Conservation (phyloP, 2,329 filamentous ascomycete genomes). For the Arthrobotrys musiformis region DNA sequence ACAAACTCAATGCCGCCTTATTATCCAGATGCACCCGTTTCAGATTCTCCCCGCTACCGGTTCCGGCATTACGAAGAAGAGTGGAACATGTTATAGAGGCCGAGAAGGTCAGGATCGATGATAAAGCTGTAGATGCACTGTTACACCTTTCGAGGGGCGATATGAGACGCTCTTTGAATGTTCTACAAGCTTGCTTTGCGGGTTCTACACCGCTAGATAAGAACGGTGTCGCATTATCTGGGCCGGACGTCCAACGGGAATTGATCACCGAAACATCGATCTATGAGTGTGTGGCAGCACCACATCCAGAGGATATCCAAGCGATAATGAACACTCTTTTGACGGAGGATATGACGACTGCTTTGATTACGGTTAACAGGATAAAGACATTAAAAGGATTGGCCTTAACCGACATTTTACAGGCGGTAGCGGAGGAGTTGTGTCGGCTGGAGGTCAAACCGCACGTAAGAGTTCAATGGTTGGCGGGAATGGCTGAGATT, state of each 20-base stretch:
- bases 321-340: constrained; percentile 86
- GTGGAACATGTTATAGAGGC: constrained; percentile 91
- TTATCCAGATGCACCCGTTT: constrained; percentile 94
- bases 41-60: constrained; percentile 91
- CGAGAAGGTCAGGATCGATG: constrained; percentile 83
- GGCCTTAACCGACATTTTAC: constrained; percentile 92
- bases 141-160: constrained; percentile 92
- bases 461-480: constrained; percentile 88
- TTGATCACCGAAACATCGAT: constrained; percentile 91
- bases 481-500: constrained; percentile 89
- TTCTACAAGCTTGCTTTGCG: constrained; percentile 94
- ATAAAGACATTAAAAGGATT: constrained; percentile 87
- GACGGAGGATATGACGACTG: constrained; percentile 88
- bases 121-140: constrained; percentile 82
- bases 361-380: constrained; percentile 85
- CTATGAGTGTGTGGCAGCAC: constrained; percentile 96
- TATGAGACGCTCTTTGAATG: constrained; percentile 93
- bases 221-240: constrained; percentile 68
- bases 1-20: constrained; percentile 93
- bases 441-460: constrained; percentile 83
- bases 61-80: constrained; percentile 81
- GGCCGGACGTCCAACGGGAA: constrained; percentile 77
- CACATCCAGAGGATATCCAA: constrained; percentile 86
- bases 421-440: constrained; percentile 83
- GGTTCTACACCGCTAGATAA: constrained; percentile 72